These are phyloP conservation scores for Cryptosporidium xiaoi DNA, from an alignment of 169 alveolate genomes.

Conservation along the genomic window DNA sequence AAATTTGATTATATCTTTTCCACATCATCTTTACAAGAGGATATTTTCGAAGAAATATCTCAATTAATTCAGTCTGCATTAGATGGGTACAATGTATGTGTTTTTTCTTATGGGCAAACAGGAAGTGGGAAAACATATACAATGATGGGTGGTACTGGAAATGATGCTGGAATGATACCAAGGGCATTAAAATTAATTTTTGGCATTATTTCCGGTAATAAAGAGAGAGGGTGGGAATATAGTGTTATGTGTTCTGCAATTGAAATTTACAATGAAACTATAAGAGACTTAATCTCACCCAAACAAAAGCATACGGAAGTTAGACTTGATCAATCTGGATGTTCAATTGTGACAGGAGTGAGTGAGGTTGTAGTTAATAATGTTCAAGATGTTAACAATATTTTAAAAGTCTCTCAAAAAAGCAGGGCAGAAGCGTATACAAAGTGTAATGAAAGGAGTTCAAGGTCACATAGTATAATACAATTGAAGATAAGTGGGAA, in stretches of 20 bases:
- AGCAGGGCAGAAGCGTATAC: conserved; percentile 87
- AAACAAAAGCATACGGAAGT: conserved; percentile 76
- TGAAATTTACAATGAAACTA: conserved; percentile 87
- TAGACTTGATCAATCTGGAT: conserved; percentile 74
- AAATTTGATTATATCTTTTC: conserved; percentile 83
- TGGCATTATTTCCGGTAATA: conserved; percentile 66
- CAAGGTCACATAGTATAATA: conserved; percentile 89
- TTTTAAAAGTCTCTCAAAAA: conserved; percentile 81
- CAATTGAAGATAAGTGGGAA: conserved; percentile 82
- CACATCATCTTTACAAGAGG: conserved; percentile 75
- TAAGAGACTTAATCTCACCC: conserved; percentile 82
- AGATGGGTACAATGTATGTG: conserved; percentile 87
- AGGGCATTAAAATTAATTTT: conserved; percentile 85
- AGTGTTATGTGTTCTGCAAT: conserved; percentile 78
- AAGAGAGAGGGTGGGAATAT: conserved; percentile 79
- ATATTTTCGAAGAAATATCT: conserved; percentile 83
- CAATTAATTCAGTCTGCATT: conserved; percentile 82
- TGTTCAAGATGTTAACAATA: conserved; percentile 78
- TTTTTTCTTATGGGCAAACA: conserved; percentile 88
- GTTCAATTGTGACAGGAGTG: conserved; percentile 76
- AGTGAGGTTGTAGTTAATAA: conserved; percentile 76
- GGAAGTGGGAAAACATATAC: conserved; percentile 89
- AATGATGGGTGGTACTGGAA: conserved; percentile 83
- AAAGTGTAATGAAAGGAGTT: conserved; percentile 82
- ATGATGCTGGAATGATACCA: conserved; percentile 86